These are phyloP conservation scores for Arthrobotrys pseudoclavata DNA, from an alignment of 2,329 filamentous ascomycete genomes.

Conservation along the genomic window DNA sequence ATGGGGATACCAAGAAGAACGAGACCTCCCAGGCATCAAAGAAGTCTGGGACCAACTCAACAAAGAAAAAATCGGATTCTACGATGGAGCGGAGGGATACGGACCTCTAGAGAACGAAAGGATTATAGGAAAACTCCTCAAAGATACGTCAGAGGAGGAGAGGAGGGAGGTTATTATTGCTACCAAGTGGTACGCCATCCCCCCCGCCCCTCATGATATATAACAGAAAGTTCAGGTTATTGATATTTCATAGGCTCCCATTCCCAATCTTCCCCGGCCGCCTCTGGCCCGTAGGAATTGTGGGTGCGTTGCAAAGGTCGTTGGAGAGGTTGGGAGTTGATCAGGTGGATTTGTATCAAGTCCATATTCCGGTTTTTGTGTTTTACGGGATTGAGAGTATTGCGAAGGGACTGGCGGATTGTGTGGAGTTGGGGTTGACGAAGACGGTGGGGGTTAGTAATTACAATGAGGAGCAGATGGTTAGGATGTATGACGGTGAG, in stretches of 20 bases:
- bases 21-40: constrained; percentile 58
- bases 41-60: constrained; percentile 67
- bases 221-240: too few relatives aligned
- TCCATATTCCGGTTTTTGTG: constrained; percentile 68
- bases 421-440: constrained; percentile 67
- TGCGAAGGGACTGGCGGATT: constrained; percentile 67
- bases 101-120: constrained; percentile 67
- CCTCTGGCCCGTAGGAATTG: constrained; percentile 65
- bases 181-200: constrained; percentile 40
- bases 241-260: constrained; percentile 65
- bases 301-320: constrained; percentile 66
- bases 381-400: constrained; percentile 66
- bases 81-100: constrained; percentile 68
- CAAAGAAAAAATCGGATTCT: constrained; percentile 66
- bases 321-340: constrained; percentile 66
- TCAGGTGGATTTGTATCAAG: constrained; percentile 63
- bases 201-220: background rate
- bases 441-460: constrained; percentile 68
- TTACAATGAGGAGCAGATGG: constrained; percentile 67
- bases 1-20: constrained; percentile 48
- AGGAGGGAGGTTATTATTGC: constrained; percentile 49
- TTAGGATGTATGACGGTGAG: constrained; percentile 66
- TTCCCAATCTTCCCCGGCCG: constrained; percentile 66
- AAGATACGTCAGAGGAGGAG: constrained; percentile 64
- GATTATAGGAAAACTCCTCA: constrained; percentile 67